Percentiles rank a stretch among this genome's conserved stretches.
phyloP scores from a whole-genome alignment of 345 rosid genomes.

The Gossypium bickii region DNA sequence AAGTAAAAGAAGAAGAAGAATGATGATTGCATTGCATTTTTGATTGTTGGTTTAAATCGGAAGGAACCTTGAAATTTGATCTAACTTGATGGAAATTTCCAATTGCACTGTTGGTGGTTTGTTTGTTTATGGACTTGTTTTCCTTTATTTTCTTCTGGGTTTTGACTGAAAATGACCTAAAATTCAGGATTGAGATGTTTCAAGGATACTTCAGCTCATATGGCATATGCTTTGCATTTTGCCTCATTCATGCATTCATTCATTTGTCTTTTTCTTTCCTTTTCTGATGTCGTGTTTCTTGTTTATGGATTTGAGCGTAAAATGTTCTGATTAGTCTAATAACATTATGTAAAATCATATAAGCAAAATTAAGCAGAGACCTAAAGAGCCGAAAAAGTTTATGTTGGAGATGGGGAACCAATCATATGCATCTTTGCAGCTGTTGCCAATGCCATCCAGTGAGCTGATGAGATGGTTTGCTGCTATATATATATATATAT shows the following conservation, averaged over 20 bases:
- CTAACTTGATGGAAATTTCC: background rate
- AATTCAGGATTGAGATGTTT: background rate
- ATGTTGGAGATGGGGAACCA: background rate
- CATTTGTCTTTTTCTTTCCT: background rate
- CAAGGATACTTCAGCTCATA: background rate
- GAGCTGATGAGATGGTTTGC: no score
- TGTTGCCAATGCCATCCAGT: background rate
- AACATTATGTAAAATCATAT: no score
- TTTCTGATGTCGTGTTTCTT: background rate
- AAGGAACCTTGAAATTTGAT: background rate
- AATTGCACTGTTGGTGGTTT: background rate
- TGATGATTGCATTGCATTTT: background rate
- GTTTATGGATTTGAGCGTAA: background rate
- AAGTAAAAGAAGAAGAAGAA: background rate
- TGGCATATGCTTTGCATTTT: background rate
- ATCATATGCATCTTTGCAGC: background rate
- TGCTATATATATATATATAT: no score
- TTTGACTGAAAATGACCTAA: background rate
- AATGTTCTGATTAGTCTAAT: background rate
- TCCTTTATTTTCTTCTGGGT: background rate
- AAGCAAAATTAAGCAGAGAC: background rate
- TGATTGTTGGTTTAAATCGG: background rate
- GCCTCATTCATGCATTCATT: background rate
- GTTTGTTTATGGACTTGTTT: background rate
- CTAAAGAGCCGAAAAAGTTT: background rate